Evolutionary conservation across 2,329 filamentous ascomycete species (phyloP), one percentile per base, ranked within the genome.

Genomic region (Aureobasidium vineae): DNA sequence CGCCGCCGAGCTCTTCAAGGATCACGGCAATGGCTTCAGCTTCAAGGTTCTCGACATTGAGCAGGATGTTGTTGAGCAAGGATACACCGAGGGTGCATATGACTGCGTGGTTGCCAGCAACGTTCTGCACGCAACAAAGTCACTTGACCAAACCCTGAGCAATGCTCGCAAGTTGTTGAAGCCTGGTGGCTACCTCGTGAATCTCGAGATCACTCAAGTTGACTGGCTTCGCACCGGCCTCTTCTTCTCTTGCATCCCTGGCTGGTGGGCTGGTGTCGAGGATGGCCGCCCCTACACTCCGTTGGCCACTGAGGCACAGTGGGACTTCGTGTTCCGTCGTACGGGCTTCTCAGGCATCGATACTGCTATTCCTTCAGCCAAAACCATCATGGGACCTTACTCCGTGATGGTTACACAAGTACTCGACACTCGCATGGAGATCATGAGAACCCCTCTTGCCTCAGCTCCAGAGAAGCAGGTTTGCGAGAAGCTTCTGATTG

Each of bases 21-120:
- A 49, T 15, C 53, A 47, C 52, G 41, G 41, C 3, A n/a, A 60
- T 5, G 28, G 26, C 33, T 43, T 38, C 5, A 50, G 16, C 23
- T 68, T 45, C 45, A 59, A 66, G 21, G 41, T 59, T 6, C 57
- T 66, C 10, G 63, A 68, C 23, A 63, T 66, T 15, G 54, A 60
- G 36, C 28, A 66, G 26, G 67, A 68, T 26, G 79, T 82, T 0
- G 80, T 78, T 1, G 83, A 83, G 0, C 77, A 79, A 43, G 71
- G 85, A 0, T 43, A 84, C 1, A 53, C 79, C 5, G 83, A 85
- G 67, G 68, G 65, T 5, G 63, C 67, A 23, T 72, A 71, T 43
- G 73, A 75, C 50, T 23, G 74, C 52, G 67, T 75, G 13, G 69
- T 74, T 43, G 72, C 73, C n/a, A 59, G 69, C 6, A 72, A 72